Base-by-base conservation (phyloP, 306 rosid species). In the Neltuma alba region DNA sequence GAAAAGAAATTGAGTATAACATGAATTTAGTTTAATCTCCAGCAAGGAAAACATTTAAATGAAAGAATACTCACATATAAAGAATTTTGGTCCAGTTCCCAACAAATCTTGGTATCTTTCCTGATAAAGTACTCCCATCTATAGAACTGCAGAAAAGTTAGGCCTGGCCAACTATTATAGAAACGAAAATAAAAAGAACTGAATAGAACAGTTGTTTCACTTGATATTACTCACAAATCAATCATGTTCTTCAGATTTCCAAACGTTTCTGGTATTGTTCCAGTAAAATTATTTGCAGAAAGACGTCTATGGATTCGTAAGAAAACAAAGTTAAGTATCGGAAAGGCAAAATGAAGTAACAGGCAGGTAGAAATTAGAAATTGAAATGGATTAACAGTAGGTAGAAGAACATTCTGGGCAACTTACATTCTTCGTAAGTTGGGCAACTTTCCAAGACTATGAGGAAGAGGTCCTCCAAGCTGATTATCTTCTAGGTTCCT, bases 401-500 rank as follows among this genome's bases (percentile, higher is more conserved):
- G 36, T 16, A 10, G 47, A 80, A 13, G 47, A 40, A 71, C 79
- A 58, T 48, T 55, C 58, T 55, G 0, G 37, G 61, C 60, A 57
- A 57, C 94, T 91, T 79, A 93, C 96, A 93, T 63, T 81, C 62
- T 77, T 21, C 3, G 3, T 74, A 93, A 86, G 63, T 79, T 75
- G 57, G 74, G 83, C 88, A 93, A 54, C 48, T 70, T 87, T 77
- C 93, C 97, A n/a, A 93, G 84, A 62, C 70, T 84, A 9, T 50
- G 38, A 18, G 94, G 98, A 83, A 93, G 98, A 38, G 68, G 72
- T 76, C 97, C 97, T 18, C 16, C 85, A 76, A 89, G 83, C 72
- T 8, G 84, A 86, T 93, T 93, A 79, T 83, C 86, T 75, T 88
- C 92, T 60, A 93, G 85, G 44, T 77, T 75, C 89, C 97, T 93